These are phyloP conservation scores for Colletotrichum aenigma DNA, from an alignment of 2,329 filamentous ascomycete species.

Conservation along the genomic window DNA sequence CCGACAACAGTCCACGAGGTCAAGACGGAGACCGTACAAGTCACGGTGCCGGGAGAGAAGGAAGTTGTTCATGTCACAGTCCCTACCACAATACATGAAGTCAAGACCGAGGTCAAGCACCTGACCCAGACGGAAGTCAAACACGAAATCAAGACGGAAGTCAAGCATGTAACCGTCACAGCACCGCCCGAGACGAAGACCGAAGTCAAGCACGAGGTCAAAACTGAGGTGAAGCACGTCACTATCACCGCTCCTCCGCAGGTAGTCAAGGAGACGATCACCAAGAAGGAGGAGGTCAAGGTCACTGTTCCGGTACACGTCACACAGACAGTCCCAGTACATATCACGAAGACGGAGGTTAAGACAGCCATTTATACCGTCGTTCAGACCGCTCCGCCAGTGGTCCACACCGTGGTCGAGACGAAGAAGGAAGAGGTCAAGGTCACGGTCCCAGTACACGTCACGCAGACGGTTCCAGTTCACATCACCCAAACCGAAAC, in stretches of 20 bases:
- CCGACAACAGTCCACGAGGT: slow-evolving; percentile 5
- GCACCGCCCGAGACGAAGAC: background rate
- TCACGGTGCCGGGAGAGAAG: background rate
- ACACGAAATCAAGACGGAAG: background rate
- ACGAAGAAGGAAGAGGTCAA: background rate
- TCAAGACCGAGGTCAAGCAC: background rate
- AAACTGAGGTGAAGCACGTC: background rate
- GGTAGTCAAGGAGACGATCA: background rate
- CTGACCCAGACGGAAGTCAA: background rate
- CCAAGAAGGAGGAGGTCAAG: background rate
- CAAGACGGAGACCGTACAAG: background rate
- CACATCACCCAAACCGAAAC: background rate
- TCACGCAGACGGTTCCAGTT: background rate
- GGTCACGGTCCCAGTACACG: background rate
- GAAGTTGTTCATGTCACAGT: slow-evolving; percentile 12
- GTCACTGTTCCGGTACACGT: background rate
- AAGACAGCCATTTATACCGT: background rate
- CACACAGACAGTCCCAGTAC: background rate
- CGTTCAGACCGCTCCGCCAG: background rate
- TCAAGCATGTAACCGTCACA: background rate
- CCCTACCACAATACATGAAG: background rate
- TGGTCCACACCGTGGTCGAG: background rate
- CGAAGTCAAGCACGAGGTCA: background rate
- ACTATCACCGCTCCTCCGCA: background rate
- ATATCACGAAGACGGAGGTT: background rate